Base-by-base conservation (phyloP, 805 yeast species). In the Candida andamanensis region DNA sequence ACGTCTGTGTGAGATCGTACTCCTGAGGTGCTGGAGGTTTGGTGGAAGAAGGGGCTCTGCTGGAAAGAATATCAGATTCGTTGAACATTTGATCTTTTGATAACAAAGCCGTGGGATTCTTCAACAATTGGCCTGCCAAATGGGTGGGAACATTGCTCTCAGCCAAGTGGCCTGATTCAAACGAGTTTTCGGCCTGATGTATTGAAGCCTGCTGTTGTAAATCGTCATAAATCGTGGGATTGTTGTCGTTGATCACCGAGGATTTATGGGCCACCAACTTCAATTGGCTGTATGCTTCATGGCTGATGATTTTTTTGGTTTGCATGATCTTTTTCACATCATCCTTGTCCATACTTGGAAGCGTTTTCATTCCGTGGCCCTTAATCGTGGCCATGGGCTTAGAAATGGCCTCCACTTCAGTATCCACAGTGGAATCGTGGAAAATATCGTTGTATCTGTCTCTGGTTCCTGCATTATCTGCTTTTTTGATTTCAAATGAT, bases 341-440 rank as follows among this genome's bases (percentile, higher is more conserved):
- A 26, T 63, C 63, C 11, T 57, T 51, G 36, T 67, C 70, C 72
- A 68, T 68, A 40, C 72, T 67, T 28, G 74, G 73, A 28, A 67
- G 54, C 2, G 72, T 67, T 35, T 60, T 65, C 72, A 68, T 67
- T 11, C 73, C 73, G 18, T 47, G 50, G n/a, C 67, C 48, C 35
- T 53, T 57, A 15, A 68, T 68, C 4, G 73, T 67, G 22, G 22
- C 22, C n/a, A 64, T 55, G 33, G 53, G 36, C 7, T 12, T 19
- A 4, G 72, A 65, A n/a, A n/a, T n/a, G 7, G 64, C 53, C 34
- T 54, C 39, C 9, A 13, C 5, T 15, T 47, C 48, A 11, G 24
- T 20, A 9, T 28, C 17, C 10, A 12, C 29, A 3, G 33, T 29
- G 1, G 43, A 26, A 20, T 42, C 48, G 28, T 42, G 42, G 29